Conservation (phyloP, 768 basidiomycete species). For the Phylloporus arenicola region DNA sequence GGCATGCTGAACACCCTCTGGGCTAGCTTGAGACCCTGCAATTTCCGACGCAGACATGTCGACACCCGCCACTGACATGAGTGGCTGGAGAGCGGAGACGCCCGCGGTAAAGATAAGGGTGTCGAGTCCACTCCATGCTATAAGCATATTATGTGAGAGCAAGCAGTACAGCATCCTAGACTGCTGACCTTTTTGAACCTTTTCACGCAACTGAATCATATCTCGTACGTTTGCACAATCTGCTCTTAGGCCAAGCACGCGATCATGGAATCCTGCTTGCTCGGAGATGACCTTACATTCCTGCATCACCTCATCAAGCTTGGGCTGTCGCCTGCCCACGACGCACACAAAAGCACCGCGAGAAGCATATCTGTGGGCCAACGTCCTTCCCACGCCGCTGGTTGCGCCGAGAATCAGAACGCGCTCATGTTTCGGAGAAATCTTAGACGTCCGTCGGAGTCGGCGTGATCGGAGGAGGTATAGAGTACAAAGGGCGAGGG, state of each 20-base stretch:
- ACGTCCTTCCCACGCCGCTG: slow-evolving; percentile 70
- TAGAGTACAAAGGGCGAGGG: slow-evolving; percentile 12
- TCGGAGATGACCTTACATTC: slow-evolving; percentile 45
- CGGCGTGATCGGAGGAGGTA: slow-evolving; percentile 15
- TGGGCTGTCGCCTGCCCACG: slow-evolving; percentile 57
- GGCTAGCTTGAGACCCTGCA: slow-evolving; percentile 35
- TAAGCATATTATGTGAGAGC: background rate
- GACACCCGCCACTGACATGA: slow-evolving; percentile 65
- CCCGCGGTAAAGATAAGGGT: slow-evolving; percentile 81
- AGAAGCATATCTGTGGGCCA: slow-evolving; percentile 65
- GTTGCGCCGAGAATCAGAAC: slow-evolving; percentile 81
- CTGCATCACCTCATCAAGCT: slow-evolving; percentile 51
- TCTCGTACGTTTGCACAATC: slow-evolving; percentile 66
- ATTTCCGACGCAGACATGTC: slow-evolving; percentile 29
- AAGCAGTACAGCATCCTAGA: background rate
- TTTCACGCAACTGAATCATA: slow-evolving; percentile 54
- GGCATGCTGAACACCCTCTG: slow-evolving; percentile 54
- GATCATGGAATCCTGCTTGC: slow-evolving; percentile 18
- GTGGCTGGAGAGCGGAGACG: slow-evolving; percentile 72
- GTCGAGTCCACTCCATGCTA: slow-evolving; percentile 81
- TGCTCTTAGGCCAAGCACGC: slow-evolving; percentile 47
- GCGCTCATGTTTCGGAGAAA: slow-evolving; percentile 52
- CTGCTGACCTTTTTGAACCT: slow-evolving; percentile 46
- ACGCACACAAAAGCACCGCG: slow-evolving; percentile 75
- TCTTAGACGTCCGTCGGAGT: slow-evolving; percentile 29